phyloP scores from a whole-genome alignment of 2,329 filamentous ascomycete genomes.

The Trichoderma sp. region DNA sequence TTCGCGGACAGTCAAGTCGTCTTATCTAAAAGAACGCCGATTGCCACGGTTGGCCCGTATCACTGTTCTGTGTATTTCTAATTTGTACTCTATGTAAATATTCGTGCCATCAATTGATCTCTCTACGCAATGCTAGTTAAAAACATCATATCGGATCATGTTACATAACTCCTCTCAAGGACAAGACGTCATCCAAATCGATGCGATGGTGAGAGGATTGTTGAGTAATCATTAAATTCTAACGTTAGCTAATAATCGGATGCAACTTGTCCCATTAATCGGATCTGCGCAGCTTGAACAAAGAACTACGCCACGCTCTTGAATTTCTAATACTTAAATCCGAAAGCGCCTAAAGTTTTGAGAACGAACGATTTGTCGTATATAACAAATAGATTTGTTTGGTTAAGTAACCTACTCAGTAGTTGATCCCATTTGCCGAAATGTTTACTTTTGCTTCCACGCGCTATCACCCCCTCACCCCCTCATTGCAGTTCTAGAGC shows the following conservation, averaged over 20 bases:
- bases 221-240: not conserved
- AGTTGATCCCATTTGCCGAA: not conserved
- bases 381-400: not conserved
- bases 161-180: not conserved
- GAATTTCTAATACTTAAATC: not conserved
- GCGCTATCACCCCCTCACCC: not conserved
- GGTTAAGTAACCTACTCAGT: not conserved
- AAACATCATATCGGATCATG: not conserved
- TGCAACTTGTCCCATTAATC: not conserved
- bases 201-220: not conserved
- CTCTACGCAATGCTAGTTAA: not conserved
- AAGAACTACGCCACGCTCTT: not conserved
- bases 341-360: not conserved
- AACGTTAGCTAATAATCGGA: not conserved
- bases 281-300: not conserved
- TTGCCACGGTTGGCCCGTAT: not conserved
- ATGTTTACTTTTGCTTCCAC: not conserved
- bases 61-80: not conserved
- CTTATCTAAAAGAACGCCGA: not conserved
- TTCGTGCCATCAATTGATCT: not conserved
- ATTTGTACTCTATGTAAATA: not conserved
- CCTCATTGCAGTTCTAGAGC: not conserved
- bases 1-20: not conserved
- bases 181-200: not conserved
- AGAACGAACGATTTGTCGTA: not conserved